Conservation (phyloP, 345 rosid genomes). For the Abelmoschus esculentus region DNA sequence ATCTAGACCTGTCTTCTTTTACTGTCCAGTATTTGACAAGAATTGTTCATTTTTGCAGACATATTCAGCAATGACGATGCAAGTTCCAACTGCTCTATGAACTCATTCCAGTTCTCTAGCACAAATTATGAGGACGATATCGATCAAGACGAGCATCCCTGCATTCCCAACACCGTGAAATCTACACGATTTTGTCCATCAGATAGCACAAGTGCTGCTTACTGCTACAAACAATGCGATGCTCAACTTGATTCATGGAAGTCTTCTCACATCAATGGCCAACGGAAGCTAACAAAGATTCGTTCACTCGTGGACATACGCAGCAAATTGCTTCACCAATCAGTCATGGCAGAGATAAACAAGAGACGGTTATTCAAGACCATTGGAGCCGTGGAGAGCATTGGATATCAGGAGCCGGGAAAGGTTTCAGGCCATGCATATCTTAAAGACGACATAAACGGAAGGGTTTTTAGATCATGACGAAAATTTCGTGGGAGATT, state of each 20-base stretch:
- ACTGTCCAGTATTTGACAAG: not conserved
- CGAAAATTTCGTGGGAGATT: slow-evolving; percentile 4
- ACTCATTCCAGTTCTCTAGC: slow-evolving; percentile 41
- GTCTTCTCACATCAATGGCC: slow-evolving; percentile 7
- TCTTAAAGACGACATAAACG: not conserved
- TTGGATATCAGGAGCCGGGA: slow-evolving; percentile 43
- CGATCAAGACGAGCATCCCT: slow-evolving; percentile 23
- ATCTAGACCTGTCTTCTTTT: too few relatives aligned
- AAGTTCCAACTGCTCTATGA: slow-evolving; percentile 41
- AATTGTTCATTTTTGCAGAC: slow-evolving; percentile 25
- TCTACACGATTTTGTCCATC: slow-evolving; percentile 40
- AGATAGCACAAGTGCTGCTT: slow-evolving; percentile 10
- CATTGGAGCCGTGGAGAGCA: slow-evolving; percentile 50
- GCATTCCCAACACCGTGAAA: slow-evolving; percentile 17
- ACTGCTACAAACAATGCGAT: not conserved
- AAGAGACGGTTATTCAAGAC: slow-evolving; percentile 62
- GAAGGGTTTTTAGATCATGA: slow-evolving; percentile 12
- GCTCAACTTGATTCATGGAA: slow-evolving; percentile 8
- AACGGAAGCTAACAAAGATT: slow-evolving; percentile 33
- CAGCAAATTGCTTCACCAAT: slow-evolving; percentile 65
- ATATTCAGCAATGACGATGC: slow-evolving; percentile 29
- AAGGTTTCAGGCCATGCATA: slow-evolving; percentile 6
- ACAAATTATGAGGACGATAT: slow-evolving; percentile 35
- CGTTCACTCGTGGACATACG: slow-evolving; percentile 55
- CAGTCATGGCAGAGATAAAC: slow-evolving; percentile 60